phyloP scores from a whole-genome alignment of 2,329 filamentous ascomycete species.

The Fonsecaea erecta region DNA sequence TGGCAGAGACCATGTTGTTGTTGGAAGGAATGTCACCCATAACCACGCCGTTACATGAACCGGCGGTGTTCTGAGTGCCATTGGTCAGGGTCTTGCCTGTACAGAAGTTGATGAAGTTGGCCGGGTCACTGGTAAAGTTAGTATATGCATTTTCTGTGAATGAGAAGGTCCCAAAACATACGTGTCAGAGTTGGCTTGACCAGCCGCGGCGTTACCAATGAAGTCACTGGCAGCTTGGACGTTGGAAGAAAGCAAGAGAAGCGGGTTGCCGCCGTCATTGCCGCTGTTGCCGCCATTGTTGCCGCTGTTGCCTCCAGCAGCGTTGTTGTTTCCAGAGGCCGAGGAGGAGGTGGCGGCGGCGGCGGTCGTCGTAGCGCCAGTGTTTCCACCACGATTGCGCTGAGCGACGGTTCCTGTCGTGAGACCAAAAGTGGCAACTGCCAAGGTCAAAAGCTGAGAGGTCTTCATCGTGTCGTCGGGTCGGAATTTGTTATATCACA shows the following conservation, averaged over 20 bases:
- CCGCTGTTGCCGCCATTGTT: conserved; percentile 22
- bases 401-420: conserved; percentile 26
- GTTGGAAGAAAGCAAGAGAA: conserved; percentile 23
- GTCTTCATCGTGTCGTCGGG: conserved; percentile 32
- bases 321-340: conserved; percentile 14
- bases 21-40: conserved; percentile 61
- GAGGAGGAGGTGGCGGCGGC: conserved; percentile 11
- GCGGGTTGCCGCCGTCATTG: conserved; percentile 21
- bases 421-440: conserved; percentile 28
- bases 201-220: conserved; percentile 20
- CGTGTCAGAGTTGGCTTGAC: conserved; percentile 32
- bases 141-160: conserved; percentile 7
- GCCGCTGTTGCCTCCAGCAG: conserved; percentile 20
- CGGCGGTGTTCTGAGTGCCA: conserved; percentile 55
- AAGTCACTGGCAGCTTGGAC: conserved; percentile 33
- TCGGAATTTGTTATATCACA: neutral
- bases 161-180: conserved; percentile 19
- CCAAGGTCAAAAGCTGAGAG: conserved; percentile 28
- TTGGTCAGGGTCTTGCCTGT: conserved; percentile 60
- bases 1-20: conserved; percentile 60
- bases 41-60: conserved; percentile 64
- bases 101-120: conserved; percentile 67
- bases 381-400: conserved; percentile 31
- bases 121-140: conserved; percentile 41
- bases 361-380: conserved; percentile 32